Evolutionary conservation across 495 filamentous ascomycete genomes (phyloP).

Genomic region (Corynascus novoguineensis): DNA sequence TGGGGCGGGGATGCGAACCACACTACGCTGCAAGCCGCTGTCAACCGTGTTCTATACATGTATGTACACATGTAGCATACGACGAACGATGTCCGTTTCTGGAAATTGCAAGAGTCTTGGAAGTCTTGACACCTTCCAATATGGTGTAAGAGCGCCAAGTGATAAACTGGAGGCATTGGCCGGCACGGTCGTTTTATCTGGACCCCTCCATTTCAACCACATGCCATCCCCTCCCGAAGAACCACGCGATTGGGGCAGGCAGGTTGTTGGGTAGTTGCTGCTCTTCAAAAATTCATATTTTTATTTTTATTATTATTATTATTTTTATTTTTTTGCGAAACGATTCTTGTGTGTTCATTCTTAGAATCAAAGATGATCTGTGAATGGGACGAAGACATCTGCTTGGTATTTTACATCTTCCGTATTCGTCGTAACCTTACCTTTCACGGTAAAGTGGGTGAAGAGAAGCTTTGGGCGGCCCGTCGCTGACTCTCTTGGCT

Average conservation of each 20-base stretch:
- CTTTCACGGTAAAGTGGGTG: no score
- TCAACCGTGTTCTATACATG: no score
- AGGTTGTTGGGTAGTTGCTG: no score
- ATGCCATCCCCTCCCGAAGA: background rate
- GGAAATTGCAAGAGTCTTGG: conserved; percentile 17
- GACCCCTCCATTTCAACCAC: background rate
- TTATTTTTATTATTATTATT: no score
- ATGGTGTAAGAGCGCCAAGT: conserved; percentile 23
- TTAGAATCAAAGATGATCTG: no score
- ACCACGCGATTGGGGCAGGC: conserved; percentile 5
- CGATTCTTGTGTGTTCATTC: no score
- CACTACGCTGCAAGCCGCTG: background rate
- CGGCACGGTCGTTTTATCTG: conserved; percentile 3
- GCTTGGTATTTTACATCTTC: no score
- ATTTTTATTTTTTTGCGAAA: no score
- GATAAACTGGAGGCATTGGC: no score
- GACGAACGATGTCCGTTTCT: conserved; percentile 14
- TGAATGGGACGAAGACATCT: no score
- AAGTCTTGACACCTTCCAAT: conserved; percentile 22
- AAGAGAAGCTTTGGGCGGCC: conserved; percentile 6
- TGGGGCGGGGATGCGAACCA: background rate
- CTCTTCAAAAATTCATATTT: no score
- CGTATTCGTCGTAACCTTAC: no score
- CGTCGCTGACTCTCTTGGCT: conserved; percentile 11
- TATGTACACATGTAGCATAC: background rate